Base-by-base conservation (phyloP, 805 yeast genomes). In the Hanseniaspora lindneri region DNA sequence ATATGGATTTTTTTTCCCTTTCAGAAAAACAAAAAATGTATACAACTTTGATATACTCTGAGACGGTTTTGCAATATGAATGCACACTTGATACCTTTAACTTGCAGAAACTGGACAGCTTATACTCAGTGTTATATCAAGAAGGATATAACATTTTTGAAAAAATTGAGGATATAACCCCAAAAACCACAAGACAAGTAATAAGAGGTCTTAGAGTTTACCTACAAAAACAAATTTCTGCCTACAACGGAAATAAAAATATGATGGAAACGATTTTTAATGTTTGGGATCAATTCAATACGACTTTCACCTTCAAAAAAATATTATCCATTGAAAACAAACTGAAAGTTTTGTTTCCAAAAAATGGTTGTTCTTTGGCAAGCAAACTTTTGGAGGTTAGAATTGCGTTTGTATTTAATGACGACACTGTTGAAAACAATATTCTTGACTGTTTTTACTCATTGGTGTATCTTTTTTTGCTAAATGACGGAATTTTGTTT, bases 201-300 rank as follows among this genome's bases (percentile, higher is more conserved):
- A 55, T 66, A 6, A 67, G 64, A 47, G 60, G 60, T 32, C 42
- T 66, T 47, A 60, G 65, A 11, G 60, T 58, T 20, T 59, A 59
- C 42, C 54, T 65, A 47, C 62, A 63, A 44, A 56, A 48, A 11
- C 41, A 53, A 36, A 48, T 55, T 13, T 39, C 49, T 11, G 54
- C 54, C 36, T 32, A 52, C 54, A 50, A 17, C 17, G 51, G 54
- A n/a, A 21, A 20, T 8, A n/a, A 36, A 13, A 39, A 35, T 33
- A 37, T 29, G 20, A 52, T 53, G 4, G 57, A 56, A 24, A 54
- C 54, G 24, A 52, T 65, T 9, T 55, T 54, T 39, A 65, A 62
- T 49, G 56, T 64, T n/a, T 64, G 65, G 54, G 62, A 64, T 46
- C 65, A 68, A 36, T 49, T 65, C 24, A 64, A 64, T 27, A 66